Evolutionary conservation across 2,329 filamentous ascomycete genomes (phyloP), one percentile per base, ranked within the genome.

Genomic region (Pseudocercospora fuligena): DNA sequence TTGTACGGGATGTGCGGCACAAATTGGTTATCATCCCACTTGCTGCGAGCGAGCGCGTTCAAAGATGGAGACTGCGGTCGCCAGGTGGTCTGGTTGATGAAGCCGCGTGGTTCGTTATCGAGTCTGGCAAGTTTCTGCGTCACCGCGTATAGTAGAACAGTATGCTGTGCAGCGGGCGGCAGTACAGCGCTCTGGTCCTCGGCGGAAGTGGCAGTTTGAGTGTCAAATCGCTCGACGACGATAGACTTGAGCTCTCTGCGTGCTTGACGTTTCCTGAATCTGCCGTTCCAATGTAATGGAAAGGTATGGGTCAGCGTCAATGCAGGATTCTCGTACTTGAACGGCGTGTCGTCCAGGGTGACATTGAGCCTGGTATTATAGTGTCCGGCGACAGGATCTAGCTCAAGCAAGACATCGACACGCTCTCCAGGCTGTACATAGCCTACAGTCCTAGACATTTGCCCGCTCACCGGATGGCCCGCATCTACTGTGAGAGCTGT

Each of bases 11-110:
- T n/a, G 73, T 77, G 6, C 71, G 75, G 63, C 77, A 74, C 5
- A 77, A 84, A 75, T 57, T 84, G 80, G 49, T 83, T 79, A 3
- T 72, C 64, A 62, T 84, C 80, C 80, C 82, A 84, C 62, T 78
- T 19, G 0, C 66, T 61, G 6, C 77, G 74, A 0, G 78, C 70
- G 2, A 83, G 73, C 2, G 70, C 69, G 14, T 78, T 73, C 2
- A 84, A 68, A 12, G 66, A 47, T 3, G 68, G 59, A 0, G 72
- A 66, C 67, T 83, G 82, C 0, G 80, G 78, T 6, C 72, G 68
- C 81, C 81, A 84, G 12, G 78, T 79, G 2, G 82, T 84, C 36
- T 80, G 80, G 66, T 85, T 85, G 72, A 85, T 82, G 73, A 80
- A 83, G 3, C 82, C 82, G 57, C 78, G 77, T 0, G 82, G 82